phyloP scores from a whole-genome alignment of 2,329 filamentous ascomycete genomes.

The Talaromyces islandicus region DNA sequence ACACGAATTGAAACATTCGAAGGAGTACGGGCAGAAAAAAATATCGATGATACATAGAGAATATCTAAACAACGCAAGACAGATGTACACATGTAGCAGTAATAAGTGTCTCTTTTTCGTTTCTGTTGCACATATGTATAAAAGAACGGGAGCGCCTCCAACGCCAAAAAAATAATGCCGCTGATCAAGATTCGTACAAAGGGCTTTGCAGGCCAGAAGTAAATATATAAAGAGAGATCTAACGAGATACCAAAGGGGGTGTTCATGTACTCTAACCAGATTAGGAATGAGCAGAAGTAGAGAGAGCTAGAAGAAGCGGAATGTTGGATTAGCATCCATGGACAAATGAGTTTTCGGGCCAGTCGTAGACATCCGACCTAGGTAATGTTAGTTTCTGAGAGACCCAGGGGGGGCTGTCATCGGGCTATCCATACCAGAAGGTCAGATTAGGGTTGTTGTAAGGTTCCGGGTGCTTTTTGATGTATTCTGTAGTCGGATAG shows the following conservation, averaged over 20 bases:
- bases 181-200: slow-evolving; percentile 13
- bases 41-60: background rate
- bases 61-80: background rate
- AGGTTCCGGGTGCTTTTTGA: slow-evolving; percentile 53
- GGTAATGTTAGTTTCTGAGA: background rate
- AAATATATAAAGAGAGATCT: background rate
- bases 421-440: slow-evolving; percentile 44
- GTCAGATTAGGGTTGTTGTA: slow-evolving; percentile 62
- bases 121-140: background rate
- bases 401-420: background rate
- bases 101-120: background rate
- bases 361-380: slow-evolving; percentile 48
- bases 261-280: background rate
- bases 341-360: slow-evolving; percentile 59
- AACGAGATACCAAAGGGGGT: background rate
- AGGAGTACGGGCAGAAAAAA: background rate
- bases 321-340: slow-evolving; percentile 44
- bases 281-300: background rate
- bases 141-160: slow-evolving; percentile 7
- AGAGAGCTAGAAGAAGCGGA: background rate
- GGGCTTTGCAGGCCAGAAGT: background rate
- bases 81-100: background rate
- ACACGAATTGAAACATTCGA: background rate
- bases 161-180: slow-evolving; percentile 24
- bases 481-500: slow-evolving; percentile 63